phyloP scores from a whole-genome alignment of 2,329 filamentous ascomycete genomes.

The Tympanopsis confertula region DNA sequence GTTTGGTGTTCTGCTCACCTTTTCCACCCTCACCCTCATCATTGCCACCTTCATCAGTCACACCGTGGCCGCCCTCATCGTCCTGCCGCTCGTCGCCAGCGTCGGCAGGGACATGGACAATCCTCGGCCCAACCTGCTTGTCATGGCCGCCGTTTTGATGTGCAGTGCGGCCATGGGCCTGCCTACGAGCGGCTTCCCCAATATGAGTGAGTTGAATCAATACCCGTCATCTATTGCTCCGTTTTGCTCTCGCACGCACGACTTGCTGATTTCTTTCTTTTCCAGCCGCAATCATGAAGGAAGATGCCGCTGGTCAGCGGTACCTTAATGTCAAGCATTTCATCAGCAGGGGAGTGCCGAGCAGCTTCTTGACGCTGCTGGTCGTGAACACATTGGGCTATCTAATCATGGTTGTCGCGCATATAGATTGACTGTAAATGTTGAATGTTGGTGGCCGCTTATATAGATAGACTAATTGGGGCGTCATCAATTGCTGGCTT shows the following conservation, averaged over 20 bases:
- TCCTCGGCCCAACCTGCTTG: slow-evolving; percentile 84
- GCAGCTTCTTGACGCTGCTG: slow-evolving; percentile 67
- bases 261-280: slow-evolving; percentile 3
- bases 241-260: slow-evolving; percentile 9
- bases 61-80: slow-evolving; percentile 89
- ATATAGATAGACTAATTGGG: no score
- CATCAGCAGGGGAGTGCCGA: slow-evolving; percentile 81
- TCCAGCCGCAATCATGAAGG: slow-evolving; percentile 95
- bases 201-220: slow-evolving; percentile 74
- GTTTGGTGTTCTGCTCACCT: slow-evolving; percentile 78
- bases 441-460: no score
- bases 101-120: slow-evolving; percentile 77
- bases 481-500: no score
- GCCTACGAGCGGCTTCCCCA: slow-evolving; percentile 92
- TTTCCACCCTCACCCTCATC: slow-evolving; percentile 72
- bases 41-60: slow-evolving; percentile 97
- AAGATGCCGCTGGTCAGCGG: slow-evolving; percentile 82
- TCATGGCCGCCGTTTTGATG: slow-evolving; percentile 94
- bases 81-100: slow-evolving; percentile 78
- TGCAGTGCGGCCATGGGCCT: slow-evolving; percentile 95
- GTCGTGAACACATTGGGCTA: slow-evolving; percentile 86
- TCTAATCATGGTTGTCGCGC: slow-evolving; percentile 70
- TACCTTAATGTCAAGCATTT: slow-evolving; percentile 92
- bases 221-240: slow-evolving; percentile 1
- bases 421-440: slow-evolving; percentile 33